Base-by-base conservation (phyloP, 2,329 filamentous ascomycete genomes). In the Colletotrichum lindemuthianum region DNA sequence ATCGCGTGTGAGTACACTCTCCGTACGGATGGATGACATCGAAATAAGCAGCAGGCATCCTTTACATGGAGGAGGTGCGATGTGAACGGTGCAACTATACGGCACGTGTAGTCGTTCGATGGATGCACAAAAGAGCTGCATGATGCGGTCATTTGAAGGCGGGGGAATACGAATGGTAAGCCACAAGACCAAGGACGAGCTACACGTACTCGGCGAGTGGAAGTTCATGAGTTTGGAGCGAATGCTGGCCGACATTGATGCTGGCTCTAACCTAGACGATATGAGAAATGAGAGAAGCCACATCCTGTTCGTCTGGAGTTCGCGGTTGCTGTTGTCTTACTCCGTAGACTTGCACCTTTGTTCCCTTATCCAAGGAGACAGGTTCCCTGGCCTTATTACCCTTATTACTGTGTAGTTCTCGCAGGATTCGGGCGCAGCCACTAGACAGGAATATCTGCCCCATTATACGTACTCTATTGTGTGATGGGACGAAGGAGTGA, bases 71-170 rank as follows among this genome's bases (percentile, higher is more conserved):
- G 24, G 24, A 24, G 24, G 43, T 45, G 45, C 36, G 34, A 39
- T 40, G n/a, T 47, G 39, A 40, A 13, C 24, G 39, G 33, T 45
- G 48, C 47, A 47, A 45, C 54, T 34, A 37, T 16, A 39, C 34
- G 48, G 51, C 58, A 56, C 63, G 51, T 61, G 63, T 51, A 61
- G 58, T 61, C 24, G 15, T 61, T 61, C 40, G 47, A 52, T 41
- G 61, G 50, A 40, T 50, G 32, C 52, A 61, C 51, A 43, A 45
- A 41, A 15, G 15, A 15, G 34, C 58, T 65, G 58, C 63, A 65
- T 65, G 63, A 65, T 65, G 63, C 58, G 51, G 63, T 65, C 63
- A 65, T 65, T 47, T 65, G 58, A 36, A 43, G 13, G 58, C 41
- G 58, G 45, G 58, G 45, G 51, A 33, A 49, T 8, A n/a, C 11